A percentile compares a stretch with the other conserved stretches of the same genome.
Conservation (phyloP, 768 basidiomycete genomes). For the Leccinum longicurvipes region DNA sequence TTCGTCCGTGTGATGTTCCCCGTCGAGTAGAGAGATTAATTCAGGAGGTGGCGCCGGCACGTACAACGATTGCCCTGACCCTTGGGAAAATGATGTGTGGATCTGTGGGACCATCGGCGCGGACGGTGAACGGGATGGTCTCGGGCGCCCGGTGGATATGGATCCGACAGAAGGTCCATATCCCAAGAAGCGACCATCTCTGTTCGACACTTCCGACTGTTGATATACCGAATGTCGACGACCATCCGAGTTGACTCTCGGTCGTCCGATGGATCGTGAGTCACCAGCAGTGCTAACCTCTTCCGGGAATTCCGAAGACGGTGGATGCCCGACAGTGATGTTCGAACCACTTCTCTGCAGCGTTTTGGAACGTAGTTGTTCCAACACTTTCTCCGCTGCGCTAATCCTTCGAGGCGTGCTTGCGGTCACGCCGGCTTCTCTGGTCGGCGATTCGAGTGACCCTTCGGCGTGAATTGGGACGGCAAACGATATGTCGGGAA, state of each 20-base stretch:
- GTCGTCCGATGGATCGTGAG: conserved; percentile 18
- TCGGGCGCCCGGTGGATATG: conserved; percentile 41
- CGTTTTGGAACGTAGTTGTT: conserved; percentile 58
- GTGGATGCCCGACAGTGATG: conserved; percentile 13
- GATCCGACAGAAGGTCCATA: conserved; percentile 23
- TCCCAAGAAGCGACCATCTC: conserved; percentile 20
- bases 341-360: conserved; percentile 42
- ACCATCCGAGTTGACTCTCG: conserved; percentile 30
- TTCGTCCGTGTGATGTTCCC: conserved; percentile 91
- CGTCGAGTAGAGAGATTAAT: conserved; percentile 66
- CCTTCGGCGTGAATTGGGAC: conserved; percentile 18
- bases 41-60: conserved; percentile 44
- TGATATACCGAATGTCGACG: conserved; percentile 24
- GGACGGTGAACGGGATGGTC: conserved; percentile 58
- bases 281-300: conserved; percentile 14
- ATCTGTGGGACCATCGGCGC: conserved; percentile 40
- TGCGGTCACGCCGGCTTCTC: conserved; percentile 34
- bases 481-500: conserved; percentile 20
- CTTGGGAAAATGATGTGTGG: conserved; percentile 24
- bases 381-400: conserved; percentile 66
- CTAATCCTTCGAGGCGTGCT: conserved; percentile 48
- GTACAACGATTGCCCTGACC: conserved; percentile 20
- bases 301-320: conserved; percentile 18
- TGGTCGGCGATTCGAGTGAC: conserved; percentile 24
- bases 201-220: conserved; percentile 22